Evolutionary conservation across 2,329 filamentous ascomycete genomes (phyloP), one percentile per base, ranked within the genome.

Genomic region (Cladophialophora exuberans): DNA sequence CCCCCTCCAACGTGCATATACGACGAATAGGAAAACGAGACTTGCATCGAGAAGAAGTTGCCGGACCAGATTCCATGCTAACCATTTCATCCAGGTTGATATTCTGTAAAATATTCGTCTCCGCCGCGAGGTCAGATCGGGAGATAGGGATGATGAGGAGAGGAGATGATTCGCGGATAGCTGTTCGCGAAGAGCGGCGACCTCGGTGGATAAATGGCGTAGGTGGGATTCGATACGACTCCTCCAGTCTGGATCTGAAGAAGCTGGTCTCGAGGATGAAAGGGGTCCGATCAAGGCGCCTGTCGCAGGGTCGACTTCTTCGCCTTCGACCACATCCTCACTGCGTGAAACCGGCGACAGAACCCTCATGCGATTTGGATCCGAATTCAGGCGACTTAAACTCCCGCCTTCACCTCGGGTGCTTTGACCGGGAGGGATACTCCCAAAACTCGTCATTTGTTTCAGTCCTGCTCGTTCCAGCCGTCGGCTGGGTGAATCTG

Each of bases 161-260:
- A 64, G 81, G 59, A 83, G 82, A 74, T 88, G 88, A 62, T 93
- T 83, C 10, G 88, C 80, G 0, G 89, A 85, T 63, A 97, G 87
- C 69, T 97, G 92, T 72, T 99, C 94, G 30, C 94, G 83, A 59
- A 97, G 74, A 0, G 94, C 94, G 1, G 94, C 92, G 26, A 99
- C 84, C 73, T 99, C 94, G 13, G 91, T 88, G 4, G 92, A 96
- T 74, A 97, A 85, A 64, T 91, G 89, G 52, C 93, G 89, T 53
- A 97, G 79, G 18, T 90, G 89, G 38, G 86, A 83, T 74, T 97
- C 93, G 59, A 97, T 87, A 64, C 88, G 47, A 22, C 36, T 47
- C 42, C 46, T 59, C 56, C 56, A 59, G 42, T 57, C 54, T 3
- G 39, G 26, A 18, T 47, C 54, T 6, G 54, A 50, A 28, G 35